phyloP scores from a whole-genome alignment of 345 rosid species.

The Physaria fendleri region DNA sequence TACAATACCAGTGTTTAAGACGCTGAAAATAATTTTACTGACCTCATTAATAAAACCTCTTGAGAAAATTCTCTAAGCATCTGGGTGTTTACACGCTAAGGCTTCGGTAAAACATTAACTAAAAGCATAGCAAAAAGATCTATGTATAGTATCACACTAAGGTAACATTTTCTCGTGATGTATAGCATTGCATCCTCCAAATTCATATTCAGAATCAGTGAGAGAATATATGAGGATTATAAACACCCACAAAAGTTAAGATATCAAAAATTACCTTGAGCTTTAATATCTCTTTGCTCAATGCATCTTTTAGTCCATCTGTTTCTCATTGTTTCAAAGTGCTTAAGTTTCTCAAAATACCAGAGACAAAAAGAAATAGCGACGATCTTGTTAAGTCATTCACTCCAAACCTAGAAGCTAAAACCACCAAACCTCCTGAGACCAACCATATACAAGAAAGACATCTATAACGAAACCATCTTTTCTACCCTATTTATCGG shows the following conservation, averaged over 20 bases:
- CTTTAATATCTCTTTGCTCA: slow-evolving; percentile 63
- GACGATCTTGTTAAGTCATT: slow-evolving; percentile 4
- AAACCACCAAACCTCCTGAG: slow-evolving; percentile 53
- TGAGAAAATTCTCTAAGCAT: slow-evolving; percentile 85
- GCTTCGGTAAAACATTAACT: slow-evolving; percentile 33
- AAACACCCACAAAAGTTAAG: background rate
- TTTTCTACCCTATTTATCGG: no score
- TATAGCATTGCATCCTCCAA: slow-evolving; percentile 6
- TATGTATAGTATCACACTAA: no score
- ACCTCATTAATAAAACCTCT: slow-evolving; percentile 96
- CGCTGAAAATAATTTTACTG: slow-evolving; percentile 24
- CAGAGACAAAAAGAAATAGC: slow-evolving; percentile 16
- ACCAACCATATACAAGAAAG: slow-evolving; percentile 97
- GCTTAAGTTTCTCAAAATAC: slow-evolving; percentile 14
- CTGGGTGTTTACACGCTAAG: slow-evolving; percentile 62
- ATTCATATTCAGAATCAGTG: background rate
- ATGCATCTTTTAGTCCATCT: slow-evolving; percentile 55
- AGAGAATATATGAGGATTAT: background rate
- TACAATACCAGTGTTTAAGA: slow-evolving; percentile 79
- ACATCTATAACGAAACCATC: slow-evolving; percentile 94
- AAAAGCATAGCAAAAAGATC: no score
- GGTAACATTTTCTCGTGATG: no score
- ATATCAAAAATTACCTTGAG: slow-evolving; percentile 54
- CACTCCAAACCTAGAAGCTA: background rate
- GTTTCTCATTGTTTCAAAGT: slow-evolving; percentile 48